Evolutionary conservation across 495 filamentous ascomycete species (phyloP), one percentile per base, ranked within the genome.

Genomic region (Aspergillus bertholletiae): DNA sequence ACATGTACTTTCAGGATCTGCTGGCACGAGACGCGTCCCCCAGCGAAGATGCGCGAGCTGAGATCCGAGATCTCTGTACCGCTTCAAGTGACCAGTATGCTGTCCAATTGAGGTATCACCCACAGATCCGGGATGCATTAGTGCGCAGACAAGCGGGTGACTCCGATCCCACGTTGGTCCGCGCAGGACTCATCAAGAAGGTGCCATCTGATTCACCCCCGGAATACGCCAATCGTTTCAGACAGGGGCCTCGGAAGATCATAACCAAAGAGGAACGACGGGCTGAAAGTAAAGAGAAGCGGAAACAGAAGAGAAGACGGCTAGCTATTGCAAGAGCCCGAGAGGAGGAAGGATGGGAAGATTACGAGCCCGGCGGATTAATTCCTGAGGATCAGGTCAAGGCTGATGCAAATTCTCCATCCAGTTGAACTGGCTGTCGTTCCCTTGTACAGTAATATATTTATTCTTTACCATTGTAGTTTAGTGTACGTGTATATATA

Each of bases 1-100:
- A 64, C 53, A 67, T 70, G 63, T 78, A 78, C 53, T 64, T 72
- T 43, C 51, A 67, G 32, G 74, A 78, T 51, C 54, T 76, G 30
- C 28, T 61, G 9, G 62, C 66, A 26, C 68, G 70, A 17, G 63
- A 63, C 0, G 60, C 57, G 20, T 22, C 22, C 2, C 51, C 67
- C 34, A 61, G 61, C 28, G 48, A 61, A n/a, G 58, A 65, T 6
- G 60, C 61, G 3, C 58, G 55, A 18, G 20, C 32, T 12, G 64
- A 68, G 26, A 74, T 76, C 20, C 64, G 66, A 7, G 49, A 56
- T n/a, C 45, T 70, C 7, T 72, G 70, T 46, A 12, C 56, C 1
- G 30, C 47, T 27, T 69, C 68, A 6, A 55, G 56, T 40, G 62
- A 71, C 50, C 55, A 67, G 32, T 71, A 56, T 57, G 70, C 73